A percentile compares a stretch with the other conserved stretches of the same genome.
These are phyloP conservation scores for Serendipita sp. DNA, from an alignment of 768 basidiomycete genomes.

Conservation along the genomic window DNA sequence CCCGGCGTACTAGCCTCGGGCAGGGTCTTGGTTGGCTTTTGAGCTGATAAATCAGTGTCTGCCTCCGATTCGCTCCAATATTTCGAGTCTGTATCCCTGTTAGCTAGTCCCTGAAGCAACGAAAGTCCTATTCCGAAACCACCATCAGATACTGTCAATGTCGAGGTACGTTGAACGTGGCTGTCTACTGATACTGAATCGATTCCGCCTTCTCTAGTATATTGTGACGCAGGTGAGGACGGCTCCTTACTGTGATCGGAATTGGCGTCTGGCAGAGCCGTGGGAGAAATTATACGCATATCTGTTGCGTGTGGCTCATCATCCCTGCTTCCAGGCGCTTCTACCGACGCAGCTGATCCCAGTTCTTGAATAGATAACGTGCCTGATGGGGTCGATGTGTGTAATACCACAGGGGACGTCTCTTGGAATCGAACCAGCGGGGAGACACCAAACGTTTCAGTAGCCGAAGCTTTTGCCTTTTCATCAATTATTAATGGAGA, in stretches of 20 bases:
- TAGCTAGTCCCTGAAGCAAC: slow-evolving; percentile 9
- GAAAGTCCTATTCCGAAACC: slow-evolving; percentile 10
- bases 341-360: too few relatives aligned
- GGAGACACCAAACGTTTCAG: too few relatives aligned
- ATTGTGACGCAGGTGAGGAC: not conserved
- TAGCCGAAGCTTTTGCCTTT: too few relatives aligned
- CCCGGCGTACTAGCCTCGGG: not conserved
- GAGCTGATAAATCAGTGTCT: not conserved
- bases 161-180: not conserved
- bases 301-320: too few relatives aligned
- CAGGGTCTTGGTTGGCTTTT: not conserved
- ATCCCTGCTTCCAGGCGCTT: too few relatives aligned
- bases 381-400: too few relatives aligned
- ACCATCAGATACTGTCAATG: slow-evolving; percentile 7
- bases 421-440: too few relatives aligned
- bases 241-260: not conserved
- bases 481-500: too few relatives aligned
- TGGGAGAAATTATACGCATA: too few relatives aligned
- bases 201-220: not conserved
- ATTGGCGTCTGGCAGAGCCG: too few relatives aligned
- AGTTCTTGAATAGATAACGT: too few relatives aligned
- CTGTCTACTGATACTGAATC: not conserved
- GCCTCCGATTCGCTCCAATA: slow-evolving; percentile 2
- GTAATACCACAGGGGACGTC: too few relatives aligned
- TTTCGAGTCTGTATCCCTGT: not conserved